Percentiles rank a stretch among this genome's conserved stretches.
Conservation (phyloP, 768 basidiomycete genomes). For the Boletus reticuloceps region DNA sequence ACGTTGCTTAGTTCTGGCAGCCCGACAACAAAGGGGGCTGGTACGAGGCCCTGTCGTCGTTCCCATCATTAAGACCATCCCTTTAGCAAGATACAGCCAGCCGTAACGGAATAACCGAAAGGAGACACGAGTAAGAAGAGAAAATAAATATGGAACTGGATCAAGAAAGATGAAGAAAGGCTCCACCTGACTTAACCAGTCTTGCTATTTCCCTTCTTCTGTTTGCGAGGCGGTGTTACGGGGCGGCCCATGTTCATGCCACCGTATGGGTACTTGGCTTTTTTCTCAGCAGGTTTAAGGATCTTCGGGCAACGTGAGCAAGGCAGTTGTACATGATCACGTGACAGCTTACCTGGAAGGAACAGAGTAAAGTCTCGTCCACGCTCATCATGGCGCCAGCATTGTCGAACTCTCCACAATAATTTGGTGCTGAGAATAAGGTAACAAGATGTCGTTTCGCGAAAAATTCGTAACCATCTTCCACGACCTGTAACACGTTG, state of each 20-base stretch:
- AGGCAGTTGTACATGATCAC: not conserved
- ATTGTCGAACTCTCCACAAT: conserved; percentile 97
- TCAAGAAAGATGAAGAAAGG: conserved; percentile 26
- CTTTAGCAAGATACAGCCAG: conserved; percentile 30
- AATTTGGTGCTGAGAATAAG: conserved; percentile 94
- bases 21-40: conserved; percentile 6
- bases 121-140: conserved; percentile 23
- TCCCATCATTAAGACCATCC: conserved; percentile 19
- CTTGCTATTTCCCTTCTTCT: conserved; percentile 94
- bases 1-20: conserved; percentile 12
- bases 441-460: conserved; percentile 97
- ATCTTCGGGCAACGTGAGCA: conserved; percentile 52
- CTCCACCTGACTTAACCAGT: conserved; percentile 38
- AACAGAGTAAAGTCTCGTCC: conserved; percentile 94
- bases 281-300: conserved; percentile 98
- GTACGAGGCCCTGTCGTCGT: conserved; percentile 15
- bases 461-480: conserved; percentile 99
- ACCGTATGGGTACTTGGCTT: conserved; percentile 88
- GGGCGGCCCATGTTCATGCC: conserved; percentile 85
- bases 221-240: conserved; percentile 94
- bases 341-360: conserved; percentile 78
- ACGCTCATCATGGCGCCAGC: conserved; percentile 99
- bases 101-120: conserved; percentile 23
- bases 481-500: conserved; percentile 69
- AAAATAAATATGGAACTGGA: conserved; percentile 31